Conservation (phyloP, 2,329 filamentous ascomycete genomes). For the Microdochium trichocladiopsis region DNA sequence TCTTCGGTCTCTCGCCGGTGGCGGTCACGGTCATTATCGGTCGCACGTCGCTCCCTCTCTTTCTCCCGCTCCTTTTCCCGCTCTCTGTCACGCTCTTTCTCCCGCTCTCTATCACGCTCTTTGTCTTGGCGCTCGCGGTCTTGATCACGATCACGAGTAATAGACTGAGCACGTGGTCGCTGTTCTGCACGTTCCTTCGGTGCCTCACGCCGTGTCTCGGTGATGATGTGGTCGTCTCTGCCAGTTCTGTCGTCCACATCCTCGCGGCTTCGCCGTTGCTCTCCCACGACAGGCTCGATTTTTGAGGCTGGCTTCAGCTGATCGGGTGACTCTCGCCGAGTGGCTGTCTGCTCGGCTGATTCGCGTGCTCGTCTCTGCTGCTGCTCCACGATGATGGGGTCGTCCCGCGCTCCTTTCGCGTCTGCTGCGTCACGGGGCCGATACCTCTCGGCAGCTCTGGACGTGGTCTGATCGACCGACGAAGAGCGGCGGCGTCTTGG, state of each 20-base stretch:
- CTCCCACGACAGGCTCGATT: not conserved
- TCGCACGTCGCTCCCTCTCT: not conserved
- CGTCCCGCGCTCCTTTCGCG: slow-evolving; percentile 3
- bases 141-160: slow-evolving; percentile 5
- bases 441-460: slow-evolving; percentile 16
- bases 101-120: slow-evolving; percentile 12
- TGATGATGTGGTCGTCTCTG: slow-evolving; percentile 8
- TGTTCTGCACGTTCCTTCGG: slow-evolving; percentile 10
- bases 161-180: slow-evolving; percentile 7
- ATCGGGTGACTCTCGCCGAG: slow-evolving; percentile 11
- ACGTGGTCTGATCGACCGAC: slow-evolving; percentile 15
- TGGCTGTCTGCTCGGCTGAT: slow-evolving; percentile 4
- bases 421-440: not conserved
- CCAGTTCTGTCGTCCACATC: not conserved
- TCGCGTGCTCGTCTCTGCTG: slow-evolving; percentile 9
- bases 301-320: slow-evolving; percentile 5
- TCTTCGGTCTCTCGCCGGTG: slow-evolving; percentile 30
- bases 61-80: slow-evolving; percentile 9
- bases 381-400: slow-evolving; percentile 13
- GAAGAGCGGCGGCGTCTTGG: slow-evolving; percentile 16
- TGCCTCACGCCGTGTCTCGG: slow-evolving; percentile 10
- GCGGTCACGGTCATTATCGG: slow-evolving; percentile 7
- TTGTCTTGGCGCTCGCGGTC: slow-evolving; percentile 6
- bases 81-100: slow-evolving; percentile 9
- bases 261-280: not conserved